phyloP scores from a whole-genome alignment of 2,329 filamentous ascomycete genomes.

The Diaporthe ampelina region DNA sequence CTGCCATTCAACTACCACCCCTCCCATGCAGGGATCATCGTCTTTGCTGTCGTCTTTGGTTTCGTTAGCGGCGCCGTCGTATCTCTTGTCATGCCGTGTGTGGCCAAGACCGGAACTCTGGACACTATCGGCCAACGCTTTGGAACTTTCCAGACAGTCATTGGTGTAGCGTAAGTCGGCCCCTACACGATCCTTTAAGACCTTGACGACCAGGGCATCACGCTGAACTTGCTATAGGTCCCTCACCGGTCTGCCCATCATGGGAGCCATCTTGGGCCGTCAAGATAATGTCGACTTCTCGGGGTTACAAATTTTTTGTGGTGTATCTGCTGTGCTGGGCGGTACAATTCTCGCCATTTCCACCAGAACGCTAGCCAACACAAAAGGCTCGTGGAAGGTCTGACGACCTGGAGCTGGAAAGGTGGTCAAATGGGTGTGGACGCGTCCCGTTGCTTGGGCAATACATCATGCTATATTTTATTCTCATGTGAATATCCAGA shows the following conservation, averaged over 20 bases:
- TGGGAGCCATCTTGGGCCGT: constrained; percentile 46
- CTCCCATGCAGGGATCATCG: constrained; percentile 48
- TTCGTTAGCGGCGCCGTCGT: constrained; percentile 50
- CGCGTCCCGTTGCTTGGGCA: not conserved
- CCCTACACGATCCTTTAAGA: constrained; percentile 5
- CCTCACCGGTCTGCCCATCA: constrained; percentile 49
- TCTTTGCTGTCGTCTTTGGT: constrained; percentile 48
- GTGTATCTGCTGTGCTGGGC: constrained; percentile 11
- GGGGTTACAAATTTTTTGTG: constrained; percentile 48
- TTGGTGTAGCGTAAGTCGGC: constrained; percentile 30
- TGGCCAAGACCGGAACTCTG: constrained; percentile 48
- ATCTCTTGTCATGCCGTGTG: constrained; percentile 49
- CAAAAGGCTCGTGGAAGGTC: constrained; percentile 17
- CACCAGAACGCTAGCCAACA: constrained; percentile 9
- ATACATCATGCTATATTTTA: not conserved
- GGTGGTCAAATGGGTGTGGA: not conserved
- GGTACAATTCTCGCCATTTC: not conserved
- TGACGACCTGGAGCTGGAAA: not conserved
- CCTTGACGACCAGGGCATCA: not conserved
- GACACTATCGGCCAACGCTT: constrained; percentile 52
- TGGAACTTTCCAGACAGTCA: constrained; percentile 45
- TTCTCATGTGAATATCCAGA: too few species aligned
- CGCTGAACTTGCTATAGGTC: constrained; percentile 26
- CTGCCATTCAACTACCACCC: constrained; percentile 49
- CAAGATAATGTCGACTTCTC: constrained; percentile 44